Evolutionary conservation across 83 land plant species (phyloP).

Genomic region (Thuja plicata): DNA sequence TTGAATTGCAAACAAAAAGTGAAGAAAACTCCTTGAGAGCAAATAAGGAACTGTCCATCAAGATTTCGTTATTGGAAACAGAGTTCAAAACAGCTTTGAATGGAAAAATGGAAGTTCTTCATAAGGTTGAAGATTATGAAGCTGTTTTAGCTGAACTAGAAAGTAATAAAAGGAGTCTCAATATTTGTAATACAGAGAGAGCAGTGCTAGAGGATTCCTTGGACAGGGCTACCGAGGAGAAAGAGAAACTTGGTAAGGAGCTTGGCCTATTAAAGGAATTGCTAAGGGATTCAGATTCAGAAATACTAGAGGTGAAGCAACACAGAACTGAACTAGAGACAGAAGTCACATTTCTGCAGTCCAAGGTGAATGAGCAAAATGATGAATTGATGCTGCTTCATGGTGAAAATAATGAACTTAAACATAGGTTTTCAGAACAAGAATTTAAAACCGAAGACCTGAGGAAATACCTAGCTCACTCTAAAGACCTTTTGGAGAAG

Average conservation of each 20-base stretch:
- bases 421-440: not conserved
- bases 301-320: slow-evolving; percentile 22
- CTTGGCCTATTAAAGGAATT: slow-evolving; percentile 29
- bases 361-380: slow-evolving; percentile 41
- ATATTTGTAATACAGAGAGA: slow-evolving; percentile 32
- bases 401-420: not conserved
- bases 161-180: slow-evolving; percentile 12
- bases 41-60: slow-evolving; percentile 45
- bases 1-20: slow-evolving; percentile 51
- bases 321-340: slow-evolving; percentile 26
- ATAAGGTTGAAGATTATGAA: slow-evolving; percentile 27
- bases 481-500: slow-evolving; percentile 23
- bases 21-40: slow-evolving; percentile 38
- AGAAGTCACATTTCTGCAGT: slow-evolving; percentile 25
- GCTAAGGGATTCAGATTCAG: slow-evolving; percentile 19
- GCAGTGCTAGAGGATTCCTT: slow-evolving; percentile 23
- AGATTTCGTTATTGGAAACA: slow-evolving; percentile 41
- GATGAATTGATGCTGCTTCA: slow-evolving; percentile 20
- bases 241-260: slow-evolving; percentile 23
- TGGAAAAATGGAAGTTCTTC: slow-evolving; percentile 36
- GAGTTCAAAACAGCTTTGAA: slow-evolving; percentile 27
- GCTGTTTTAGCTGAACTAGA: slow-evolving; percentile 37
- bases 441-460: slow-evolving; percentile 19
- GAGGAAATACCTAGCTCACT: not conserved
- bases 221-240: slow-evolving; percentile 27